These are phyloP conservation scores for Syzygium grande DNA, from an alignment of 345 rosid genomes.

Conservation along the genomic window DNA sequence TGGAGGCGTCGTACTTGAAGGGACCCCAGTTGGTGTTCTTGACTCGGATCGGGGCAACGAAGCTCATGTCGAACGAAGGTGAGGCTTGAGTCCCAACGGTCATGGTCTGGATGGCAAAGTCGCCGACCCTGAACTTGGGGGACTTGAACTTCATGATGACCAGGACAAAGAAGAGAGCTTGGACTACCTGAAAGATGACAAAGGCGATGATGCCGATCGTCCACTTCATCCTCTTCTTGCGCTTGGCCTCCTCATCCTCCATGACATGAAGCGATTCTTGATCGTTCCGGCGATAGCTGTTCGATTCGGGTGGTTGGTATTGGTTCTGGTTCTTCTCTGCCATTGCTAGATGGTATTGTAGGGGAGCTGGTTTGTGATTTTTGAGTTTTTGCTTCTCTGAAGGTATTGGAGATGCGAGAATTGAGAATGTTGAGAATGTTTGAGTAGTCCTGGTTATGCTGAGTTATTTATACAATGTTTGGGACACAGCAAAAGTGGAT, in stretches of 20 bases:
- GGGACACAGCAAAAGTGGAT: neutral
- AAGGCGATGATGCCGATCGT: slow-evolving; percentile 8
- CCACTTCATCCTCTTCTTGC: slow-evolving; percentile 17
- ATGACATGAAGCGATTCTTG: neutral
- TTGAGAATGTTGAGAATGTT: neutral
- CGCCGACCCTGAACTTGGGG: slow-evolving; percentile 13
- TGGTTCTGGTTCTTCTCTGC: neutral
- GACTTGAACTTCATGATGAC: slow-evolving; percentile 10
- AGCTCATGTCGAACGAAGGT: slow-evolving; percentile 1
- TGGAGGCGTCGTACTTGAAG: slow-evolving; percentile 5
- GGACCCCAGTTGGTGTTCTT: slow-evolving; percentile 17
- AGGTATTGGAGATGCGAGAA: neutral
- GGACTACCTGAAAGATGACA: slow-evolving; percentile 12
- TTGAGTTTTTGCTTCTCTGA: neutral
- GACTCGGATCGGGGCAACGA: slow-evolving; percentile 4
- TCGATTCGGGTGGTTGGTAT: neutral
- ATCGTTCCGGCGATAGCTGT: slow-evolving; percentile 1
- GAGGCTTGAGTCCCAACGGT: neutral
- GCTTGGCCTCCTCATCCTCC: slow-evolving; percentile 4
- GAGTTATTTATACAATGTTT: neutral
- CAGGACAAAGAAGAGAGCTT: slow-evolving; percentile 9
- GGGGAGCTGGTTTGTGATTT: neutral
- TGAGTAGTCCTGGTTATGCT: neutral
- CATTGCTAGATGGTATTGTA: neutral
- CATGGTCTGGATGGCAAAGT: neutral